Percentiles rank a stretch among this genome's conserved stretches.
Evolutionary conservation across 108 stramenopile species (phyloP).

Genomic region (Asterionellopsis glacialis): DNA sequence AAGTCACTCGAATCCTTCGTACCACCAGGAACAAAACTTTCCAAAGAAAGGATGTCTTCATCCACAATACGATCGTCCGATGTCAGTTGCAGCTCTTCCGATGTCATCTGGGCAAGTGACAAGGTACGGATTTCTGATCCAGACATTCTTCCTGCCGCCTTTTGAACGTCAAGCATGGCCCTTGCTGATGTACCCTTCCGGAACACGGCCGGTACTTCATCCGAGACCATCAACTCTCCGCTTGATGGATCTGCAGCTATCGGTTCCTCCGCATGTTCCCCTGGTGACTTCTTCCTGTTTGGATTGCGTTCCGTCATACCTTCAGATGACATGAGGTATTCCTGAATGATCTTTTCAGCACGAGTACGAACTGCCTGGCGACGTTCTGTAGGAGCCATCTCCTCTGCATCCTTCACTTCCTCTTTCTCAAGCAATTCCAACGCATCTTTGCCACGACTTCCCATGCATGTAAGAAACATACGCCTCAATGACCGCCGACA

Average conservation of each 20-base stretch:
- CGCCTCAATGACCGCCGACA: slow-evolving; percentile 2
- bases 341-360: slow-evolving; percentile 57
- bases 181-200: slow-evolving; percentile 57
- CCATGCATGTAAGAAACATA: not conserved
- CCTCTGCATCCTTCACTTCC: slow-evolving; percentile 9
- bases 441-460: slow-evolving; percentile 7
- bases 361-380: slow-evolving; percentile 58
- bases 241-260: not conserved
- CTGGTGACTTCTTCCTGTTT: too few species aligned
- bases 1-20: slow-evolving; percentile 36
- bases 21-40: slow-evolving; percentile 53
- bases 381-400: slow-evolving; percentile 25
- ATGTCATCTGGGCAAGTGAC: slow-evolving; percentile 45
- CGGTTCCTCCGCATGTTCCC: not conserved
- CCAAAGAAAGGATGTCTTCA: slow-evolving; percentile 69
- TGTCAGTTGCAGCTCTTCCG: slow-evolving; percentile 17
- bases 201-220: slow-evolving; percentile 69
- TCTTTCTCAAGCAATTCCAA: slow-evolving; percentile 14
- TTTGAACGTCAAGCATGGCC: slow-evolving; percentile 31
- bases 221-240: slow-evolving; percentile 26
- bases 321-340: slow-evolving; percentile 42
- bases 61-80: slow-evolving; percentile 43
- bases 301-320: slow-evolving; percentile 7
- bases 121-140: slow-evolving; percentile 31
- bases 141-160: slow-evolving; percentile 20